Conservation (phyloP, 495 filamentous ascomycete species). For the Jackrogersella minutella region DNA sequence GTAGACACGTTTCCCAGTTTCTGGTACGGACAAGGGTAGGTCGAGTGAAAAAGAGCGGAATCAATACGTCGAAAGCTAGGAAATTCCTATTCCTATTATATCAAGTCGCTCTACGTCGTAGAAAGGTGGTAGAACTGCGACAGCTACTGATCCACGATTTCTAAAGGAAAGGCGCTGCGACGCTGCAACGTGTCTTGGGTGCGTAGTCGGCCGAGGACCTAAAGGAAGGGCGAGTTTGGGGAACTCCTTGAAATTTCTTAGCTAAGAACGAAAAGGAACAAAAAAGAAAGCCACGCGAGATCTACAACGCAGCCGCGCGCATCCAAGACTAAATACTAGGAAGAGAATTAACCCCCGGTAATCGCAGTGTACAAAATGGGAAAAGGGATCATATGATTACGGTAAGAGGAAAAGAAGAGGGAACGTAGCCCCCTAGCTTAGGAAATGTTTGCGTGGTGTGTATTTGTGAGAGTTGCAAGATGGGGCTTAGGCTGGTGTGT, state of each 20-base stretch:
- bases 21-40: slow-evolving; percentile 5
- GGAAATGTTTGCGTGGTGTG: slow-evolving; percentile 30
- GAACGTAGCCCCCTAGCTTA: slow-evolving; percentile 12
- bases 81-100: slow-evolving; percentile 7
- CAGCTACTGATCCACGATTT: slow-evolving; percentile 9
- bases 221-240: slow-evolving; percentile 26
- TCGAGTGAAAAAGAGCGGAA: not conserved
- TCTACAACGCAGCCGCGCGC: slow-evolving; percentile 15
- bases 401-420: slow-evolving; percentile 14
- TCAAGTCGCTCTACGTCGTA: slow-evolving; percentile 7
- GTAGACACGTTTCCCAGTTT: slow-evolving; percentile 6
- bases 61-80: slow-evolving; percentile 8
- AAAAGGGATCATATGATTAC: slow-evolving; percentile 34
- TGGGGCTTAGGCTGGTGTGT: not conserved
- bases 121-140: not conserved
- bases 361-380: slow-evolving; percentile 12
- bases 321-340: slow-evolving; percentile 20
- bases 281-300: slow-evolving; percentile 22
- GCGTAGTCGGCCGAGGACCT: slow-evolving; percentile 30
- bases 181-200: slow-evolving; percentile 35
- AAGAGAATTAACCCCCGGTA: slow-evolving; percentile 4
- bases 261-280: not conserved
- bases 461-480: slow-evolving; percentile 1
- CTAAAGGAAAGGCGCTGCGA: slow-evolving; percentile 20
- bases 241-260: slow-evolving; percentile 33